phyloP scores from a whole-genome alignment of 305 asterid genomes.

The Fraxinus dipetala region DNA sequence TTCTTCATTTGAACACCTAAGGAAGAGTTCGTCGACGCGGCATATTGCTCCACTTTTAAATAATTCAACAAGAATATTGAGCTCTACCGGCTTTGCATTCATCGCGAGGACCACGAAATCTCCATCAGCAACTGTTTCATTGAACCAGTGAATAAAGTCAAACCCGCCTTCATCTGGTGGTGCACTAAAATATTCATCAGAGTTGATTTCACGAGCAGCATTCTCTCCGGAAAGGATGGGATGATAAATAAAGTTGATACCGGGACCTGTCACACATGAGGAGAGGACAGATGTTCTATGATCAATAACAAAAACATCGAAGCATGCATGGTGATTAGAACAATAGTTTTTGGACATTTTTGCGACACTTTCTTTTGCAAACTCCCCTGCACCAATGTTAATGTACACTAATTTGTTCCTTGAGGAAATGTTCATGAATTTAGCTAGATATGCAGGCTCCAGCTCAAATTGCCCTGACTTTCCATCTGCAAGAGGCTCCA shows the following conservation, averaged over 20 bases:
- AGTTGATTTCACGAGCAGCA: slow-evolving; percentile 25
- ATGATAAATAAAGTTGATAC: slow-evolving; percentile 65
- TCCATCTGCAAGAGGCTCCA: slow-evolving; percentile 53
- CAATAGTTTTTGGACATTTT: slow-evolving; percentile 46
- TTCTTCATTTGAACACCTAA: slow-evolving; percentile 45
- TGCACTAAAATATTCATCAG: slow-evolving; percentile 56
- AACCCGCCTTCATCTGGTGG: slow-evolving; percentile 63
- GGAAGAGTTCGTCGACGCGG: slow-evolving; percentile 73
- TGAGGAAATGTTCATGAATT: slow-evolving; percentile 60
- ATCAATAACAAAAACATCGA: slow-evolving; percentile 61
- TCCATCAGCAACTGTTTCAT: slow-evolving; percentile 50
- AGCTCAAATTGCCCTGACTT: neutral
- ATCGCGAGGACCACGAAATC: slow-evolving; percentile 77
- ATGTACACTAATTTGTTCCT: slow-evolving; percentile 64
- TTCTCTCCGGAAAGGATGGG: slow-evolving; percentile 52
- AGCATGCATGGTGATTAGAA: slow-evolving; percentile 37
- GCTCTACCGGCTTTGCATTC: slow-evolving; percentile 47
- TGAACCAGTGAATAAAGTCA: slow-evolving; percentile 66
- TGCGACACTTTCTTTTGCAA: slow-evolving; percentile 40
- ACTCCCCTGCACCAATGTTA: slow-evolving; percentile 71
- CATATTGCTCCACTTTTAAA: slow-evolving; percentile 65
- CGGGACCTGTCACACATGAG: slow-evolving; percentile 54
- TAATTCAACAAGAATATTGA: slow-evolving; percentile 54
- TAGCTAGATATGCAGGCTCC: slow-evolving; percentile 50
- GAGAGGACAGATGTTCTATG: slow-evolving; percentile 64